phyloP scores from a whole-genome alignment of 306 rosid species.

The Cicer bijugum region DNA sequence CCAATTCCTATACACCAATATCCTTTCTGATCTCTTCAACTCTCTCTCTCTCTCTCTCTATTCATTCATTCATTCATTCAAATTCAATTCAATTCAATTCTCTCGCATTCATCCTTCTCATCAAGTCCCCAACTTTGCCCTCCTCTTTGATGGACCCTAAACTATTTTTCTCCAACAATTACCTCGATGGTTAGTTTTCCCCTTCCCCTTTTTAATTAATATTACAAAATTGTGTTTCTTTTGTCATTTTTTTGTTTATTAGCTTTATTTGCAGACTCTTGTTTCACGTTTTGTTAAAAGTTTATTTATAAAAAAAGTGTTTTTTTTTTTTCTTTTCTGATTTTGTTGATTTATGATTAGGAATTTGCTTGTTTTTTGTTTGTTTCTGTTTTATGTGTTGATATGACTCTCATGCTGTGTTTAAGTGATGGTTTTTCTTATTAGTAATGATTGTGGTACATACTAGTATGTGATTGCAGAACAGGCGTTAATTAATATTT shows the following conservation, averaged over 20 bases:
- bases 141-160: conserved; percentile 52
- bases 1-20: conserved; percentile 62
- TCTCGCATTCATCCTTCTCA: not conserved
- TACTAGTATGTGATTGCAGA: not conserved
- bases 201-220: not conserved
- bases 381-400: too few species aligned
- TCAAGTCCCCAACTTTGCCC: not conserved
- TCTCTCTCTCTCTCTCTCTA: too few species aligned
- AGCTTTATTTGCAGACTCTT: not conserved
- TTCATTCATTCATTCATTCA: not conserved
- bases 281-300: not conserved
- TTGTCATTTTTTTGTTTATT: not conserved
- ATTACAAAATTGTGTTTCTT: not conserved
- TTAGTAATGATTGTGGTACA: not conserved
- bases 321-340: not conserved
- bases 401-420: too few species aligned
- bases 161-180: conserved; percentile 46
- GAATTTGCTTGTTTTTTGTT: conserved; percentile 16
- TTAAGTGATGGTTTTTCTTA: too few species aligned
- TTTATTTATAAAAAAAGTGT: not conserved
- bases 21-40: not conserved
- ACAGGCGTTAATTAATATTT: too few species aligned
- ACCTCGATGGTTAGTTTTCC: conserved; percentile 55
- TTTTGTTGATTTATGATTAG: not conserved
- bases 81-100: not conserved